Conservation (phyloP, 768 basidiomycete species). For the Pholiota microspora region DNA sequence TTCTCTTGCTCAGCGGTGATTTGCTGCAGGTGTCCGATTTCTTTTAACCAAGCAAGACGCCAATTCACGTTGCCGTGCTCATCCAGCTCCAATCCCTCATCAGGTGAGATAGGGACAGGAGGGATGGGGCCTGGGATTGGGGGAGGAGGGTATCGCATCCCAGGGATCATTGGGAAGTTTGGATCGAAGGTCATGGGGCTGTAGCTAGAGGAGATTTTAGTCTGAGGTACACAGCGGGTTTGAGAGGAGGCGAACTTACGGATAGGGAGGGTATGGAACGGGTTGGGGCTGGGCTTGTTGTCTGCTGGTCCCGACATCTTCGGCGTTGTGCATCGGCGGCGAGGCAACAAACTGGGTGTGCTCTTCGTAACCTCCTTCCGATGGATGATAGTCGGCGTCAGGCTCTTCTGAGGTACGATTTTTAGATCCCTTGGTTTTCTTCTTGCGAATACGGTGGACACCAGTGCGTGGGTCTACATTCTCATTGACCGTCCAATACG, state of each 20-base stretch:
- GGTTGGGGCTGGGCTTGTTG: constrained; percentile 36
- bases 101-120: constrained; percentile 58
- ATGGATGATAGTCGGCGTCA: constrained; percentile 64
- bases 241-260: constrained; percentile 38
- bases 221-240: background rate
- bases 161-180: constrained; percentile 65
- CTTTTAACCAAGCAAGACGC: constrained; percentile 78
- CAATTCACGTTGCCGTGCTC: constrained; percentile 81
- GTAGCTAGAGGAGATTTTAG: constrained; percentile 15
- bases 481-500: constrained; percentile 91
- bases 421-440: constrained; percentile 65
- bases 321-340: constrained; percentile 56
- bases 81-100: constrained; percentile 69
- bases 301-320: constrained; percentile 60
- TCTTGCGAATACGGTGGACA: constrained; percentile 86
- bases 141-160: constrained; percentile 60
- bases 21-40: constrained; percentile 71
- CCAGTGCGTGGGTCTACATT: constrained; percentile 88
- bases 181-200: constrained; percentile 62
- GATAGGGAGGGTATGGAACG: constrained; percentile 58
- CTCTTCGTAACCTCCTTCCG: constrained; percentile 53
- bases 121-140: constrained; percentile 49
- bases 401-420: constrained; percentile 52
- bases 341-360: constrained; percentile 53
- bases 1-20: constrained; percentile 83